Evolutionary conservation across 176 grass and related monocot genomes (phyloP), one percentile per base, ranked within the genome.

Genomic region (Elymus sibiricus): DNA sequence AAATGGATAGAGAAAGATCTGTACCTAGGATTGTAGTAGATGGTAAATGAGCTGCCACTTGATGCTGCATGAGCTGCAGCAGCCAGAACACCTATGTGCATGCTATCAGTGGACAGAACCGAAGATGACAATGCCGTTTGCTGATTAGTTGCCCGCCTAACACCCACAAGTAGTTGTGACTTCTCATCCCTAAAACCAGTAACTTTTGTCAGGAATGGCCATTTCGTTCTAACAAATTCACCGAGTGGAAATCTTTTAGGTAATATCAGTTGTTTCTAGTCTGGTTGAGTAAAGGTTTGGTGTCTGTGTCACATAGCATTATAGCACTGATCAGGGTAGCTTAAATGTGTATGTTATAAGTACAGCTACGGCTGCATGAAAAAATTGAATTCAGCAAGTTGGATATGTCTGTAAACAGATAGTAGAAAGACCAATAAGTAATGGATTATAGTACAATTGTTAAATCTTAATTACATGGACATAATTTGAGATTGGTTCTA

Each of bases 11-110:
- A 77, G 25, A 66, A 82, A 86, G 2, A 37, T 77, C 13, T 28
- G 17, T 68, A 97, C 97, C 97, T 91, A 64, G 97, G 97, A 88
- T 94, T 99, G 47, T 99, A 99, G 77, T 99, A 99, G 63, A 99
- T 86, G 44, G 94, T 99, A 72, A 96, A 99, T 76, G 97, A 90
- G 69, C 92, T 84, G 63, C 88, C 82, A 25, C 90, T 99, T 27
- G 97, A 82, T 70, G 94, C 90, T n/a, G 97, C 94, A 90, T 99
- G 97, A 81, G 97, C 94, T 28, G 97, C 97, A 2, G 97, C 97
- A 65, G 97, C 97, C 76, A 96, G 92, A 76, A 99, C 94, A 24
- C 97, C 97, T 31, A 99, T 91, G 58, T 99, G 97, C 97, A 99
- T 99, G 81, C 97, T 99, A 55, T 99, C 97, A 44, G 97, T 94